Evolutionary conservation across 1,284 basidiomycete genomes (phyloP), one percentile per base, ranked within the genome.

Genomic region (Naganishia sp.): DNA sequence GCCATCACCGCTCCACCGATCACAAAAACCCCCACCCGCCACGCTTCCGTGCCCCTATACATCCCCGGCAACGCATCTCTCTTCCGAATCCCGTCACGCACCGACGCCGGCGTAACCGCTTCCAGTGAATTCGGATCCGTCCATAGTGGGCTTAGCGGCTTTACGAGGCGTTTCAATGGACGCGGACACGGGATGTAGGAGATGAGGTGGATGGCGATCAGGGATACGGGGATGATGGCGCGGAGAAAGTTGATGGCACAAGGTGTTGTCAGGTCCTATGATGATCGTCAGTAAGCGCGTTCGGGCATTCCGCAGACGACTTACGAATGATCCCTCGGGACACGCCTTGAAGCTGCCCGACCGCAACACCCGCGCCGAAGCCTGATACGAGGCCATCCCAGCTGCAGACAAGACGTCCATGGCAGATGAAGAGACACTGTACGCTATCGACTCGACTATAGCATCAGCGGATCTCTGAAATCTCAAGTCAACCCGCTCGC

Each of bases 71-170:
- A 64, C 10, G 35, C 58, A 61, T 61, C 58, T 6, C 58, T 31
- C 7, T 47, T 58, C 9, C 67, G 66, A 28, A 64, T 43, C 2
- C 69, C 64, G 0, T 68, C 67, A 43, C 69, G 67, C 5, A 69
- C 50, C 7, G 28, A n/a, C 6, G 32, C n/a, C n/a, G 74, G 69
- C 3, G 73, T 65, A 15, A 76, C 64, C 18, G 72, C 71, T 17
- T 62, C 45, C 28, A 75, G 70, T 3, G 75, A 71, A 17, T 74
- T 71, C 32, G 72, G 57, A 51, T 78, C 76, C 3, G 73, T 68
- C 41, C 73, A 66, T 53, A 68, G 50, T 13, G 63, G 54, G 6
- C 51, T 51, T 41, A 73, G 57, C 11, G 69, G 51, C 7, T 54
- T 39, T 15, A 69, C 54, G 10, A 74, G 25, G 18, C 67, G 66